Evolutionary conservation across 139 green algal genomes (phyloP).

Genomic region (Monoraphidium neglectum): DNA sequence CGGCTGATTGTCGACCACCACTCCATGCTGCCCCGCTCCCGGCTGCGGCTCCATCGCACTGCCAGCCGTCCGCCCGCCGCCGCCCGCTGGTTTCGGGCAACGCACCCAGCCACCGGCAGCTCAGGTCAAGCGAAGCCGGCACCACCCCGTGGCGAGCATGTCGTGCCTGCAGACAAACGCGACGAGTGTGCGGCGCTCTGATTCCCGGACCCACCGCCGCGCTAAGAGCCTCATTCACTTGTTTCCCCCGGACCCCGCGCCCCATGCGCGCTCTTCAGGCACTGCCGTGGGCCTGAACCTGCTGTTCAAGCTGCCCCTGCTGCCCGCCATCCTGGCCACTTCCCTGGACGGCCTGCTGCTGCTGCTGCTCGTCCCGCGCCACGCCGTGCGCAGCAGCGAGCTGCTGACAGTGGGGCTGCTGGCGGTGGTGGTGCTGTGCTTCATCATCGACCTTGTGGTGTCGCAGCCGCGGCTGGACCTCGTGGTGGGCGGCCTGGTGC

Average conservation of each 20-base stretch:
- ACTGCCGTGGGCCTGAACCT: conserved; percentile 65
- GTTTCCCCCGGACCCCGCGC: neutral
- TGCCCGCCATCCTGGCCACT: conserved; percentile 58
- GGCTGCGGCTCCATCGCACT: no score
- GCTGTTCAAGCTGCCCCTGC: conserved; percentile 52
- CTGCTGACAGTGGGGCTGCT: conserved; percentile 50
- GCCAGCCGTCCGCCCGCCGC: neutral
- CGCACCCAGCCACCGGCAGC: no score
- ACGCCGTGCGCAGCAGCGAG: conserved; percentile 33
- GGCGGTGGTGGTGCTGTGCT: conserved; percentile 55
- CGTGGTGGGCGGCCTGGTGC: conserved; percentile 45
- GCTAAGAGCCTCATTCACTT: no score
- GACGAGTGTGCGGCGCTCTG: no score
- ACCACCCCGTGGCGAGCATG: no score
- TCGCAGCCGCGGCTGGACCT: conserved; percentile 33
- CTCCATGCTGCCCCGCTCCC: neutral
- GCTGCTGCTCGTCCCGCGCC: conserved; percentile 43
- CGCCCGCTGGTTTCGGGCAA: no score
- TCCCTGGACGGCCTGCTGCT: conserved; percentile 46
- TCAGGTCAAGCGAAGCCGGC: no score
- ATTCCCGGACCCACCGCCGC: no score
- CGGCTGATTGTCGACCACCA: no score
- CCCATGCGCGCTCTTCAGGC: conserved; percentile 17
- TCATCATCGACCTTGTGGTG: conserved; percentile 58
- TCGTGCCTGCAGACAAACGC: no score